Conservation (phyloP, 805 yeast genomes). For the Wickerhamiella hasegawae region DNA sequence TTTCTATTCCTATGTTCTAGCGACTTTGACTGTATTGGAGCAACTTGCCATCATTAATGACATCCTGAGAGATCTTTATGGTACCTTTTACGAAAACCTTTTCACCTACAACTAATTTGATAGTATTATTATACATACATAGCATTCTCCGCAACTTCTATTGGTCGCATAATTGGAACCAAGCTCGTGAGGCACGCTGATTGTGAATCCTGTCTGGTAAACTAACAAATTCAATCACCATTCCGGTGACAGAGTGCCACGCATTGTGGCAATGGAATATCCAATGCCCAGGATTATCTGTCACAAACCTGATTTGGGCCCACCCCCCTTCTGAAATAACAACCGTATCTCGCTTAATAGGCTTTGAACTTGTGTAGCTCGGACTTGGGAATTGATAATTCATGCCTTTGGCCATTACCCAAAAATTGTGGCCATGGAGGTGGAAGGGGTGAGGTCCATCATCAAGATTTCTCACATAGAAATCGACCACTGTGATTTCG, state of each 20-base stretch:
- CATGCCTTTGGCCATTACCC: constrained; percentile 43
- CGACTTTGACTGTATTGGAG: constrained; percentile 47
- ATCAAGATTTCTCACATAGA: constrained; percentile 66
- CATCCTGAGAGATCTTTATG: constrained; percentile 42
- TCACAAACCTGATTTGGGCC: constrained; percentile 50
- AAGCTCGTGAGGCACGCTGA: neutral
- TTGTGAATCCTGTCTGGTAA: neutral
- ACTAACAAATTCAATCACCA: constrained; percentile 2
- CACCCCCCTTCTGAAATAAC: constrained; percentile 52
- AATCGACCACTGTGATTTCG: constrained; percentile 42
- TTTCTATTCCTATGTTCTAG: constrained; percentile 59
- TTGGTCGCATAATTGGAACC: neutral
- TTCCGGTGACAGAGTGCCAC: constrained; percentile 5
- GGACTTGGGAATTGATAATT: neutral
- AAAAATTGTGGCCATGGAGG: constrained; percentile 79
- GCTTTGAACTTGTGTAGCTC: constrained; percentile 26
- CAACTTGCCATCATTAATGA: constrained; percentile 45
- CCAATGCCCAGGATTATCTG: constrained; percentile 91
- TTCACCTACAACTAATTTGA: neutral
- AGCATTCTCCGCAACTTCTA: too few species aligned
- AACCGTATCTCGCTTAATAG: constrained; percentile 61
- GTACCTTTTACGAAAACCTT: constrained; percentile 48
- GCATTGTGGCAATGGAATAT: constrained; percentile 66
- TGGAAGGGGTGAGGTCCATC: constrained; percentile 90
- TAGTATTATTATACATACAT: too few species aligned